Base-by-base conservation (phyloP, 305 asterid genomes). In the Fraxinus xanthoxyloides region DNA sequence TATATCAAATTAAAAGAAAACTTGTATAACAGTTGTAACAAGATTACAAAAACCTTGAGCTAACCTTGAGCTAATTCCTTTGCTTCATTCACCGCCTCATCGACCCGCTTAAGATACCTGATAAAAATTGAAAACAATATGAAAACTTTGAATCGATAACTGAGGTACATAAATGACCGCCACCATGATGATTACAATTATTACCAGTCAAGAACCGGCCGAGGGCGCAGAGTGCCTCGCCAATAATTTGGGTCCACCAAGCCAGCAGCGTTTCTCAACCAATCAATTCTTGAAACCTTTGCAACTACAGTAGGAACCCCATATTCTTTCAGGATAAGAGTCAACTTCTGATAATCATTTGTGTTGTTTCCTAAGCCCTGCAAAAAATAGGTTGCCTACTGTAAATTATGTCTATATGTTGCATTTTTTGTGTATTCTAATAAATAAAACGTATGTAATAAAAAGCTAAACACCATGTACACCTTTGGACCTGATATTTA, bases 221-320 rank as follows among this genome's bases (percentile, higher is more conserved):
- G 93, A 78, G 99, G 99, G n/a, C 84, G 90, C 74, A 94, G 97
- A 19, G 96, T 92, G 87, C 97, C 99, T 63, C 91, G 86, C 99
- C 98, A 94, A 73, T 95, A 95, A 88, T 93, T 94, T 0, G 93
- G 84, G 84, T 95, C 98, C 28, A 92, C 79, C 89, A 95, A 89
- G 5, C 98, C 99, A 81, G 98, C 96, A 77, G 98, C 98, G 87
- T 95, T 95, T 85, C 99, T 90, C 83, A 95, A 88, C 99, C 97
- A 94, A 87, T 95, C 99, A 63, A 91, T 81, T 84, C 99, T 91
- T 46, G 99, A 94, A 78, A 95, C 98, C 82, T 89, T 94, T n/a
- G 94, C 91, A 82, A 87, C 85, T 83, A 91, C 97, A 3, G 92
- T 76, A 6, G 98, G 93, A 19, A 95, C 93, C n/a, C 95, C 98